Percentiles rank a stretch among this genome's conserved stretches.
These are phyloP conservation scores for Aspergillus costaricaensis DNA, from an alignment of 2,329 filamentous ascomycete species.

Conservation along the genomic window DNA sequence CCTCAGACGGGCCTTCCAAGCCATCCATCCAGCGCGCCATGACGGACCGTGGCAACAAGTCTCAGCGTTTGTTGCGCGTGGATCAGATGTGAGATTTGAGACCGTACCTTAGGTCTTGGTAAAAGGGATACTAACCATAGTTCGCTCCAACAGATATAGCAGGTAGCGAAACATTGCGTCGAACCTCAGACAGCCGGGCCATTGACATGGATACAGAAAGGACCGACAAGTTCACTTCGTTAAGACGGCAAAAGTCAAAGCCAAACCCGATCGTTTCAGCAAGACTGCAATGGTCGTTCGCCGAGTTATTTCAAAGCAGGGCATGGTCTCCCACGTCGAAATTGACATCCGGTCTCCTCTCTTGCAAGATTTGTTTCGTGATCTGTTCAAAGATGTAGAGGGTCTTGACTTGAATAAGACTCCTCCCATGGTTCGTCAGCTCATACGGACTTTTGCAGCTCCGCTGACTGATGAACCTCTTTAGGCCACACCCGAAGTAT, in stretches of 20 bases:
- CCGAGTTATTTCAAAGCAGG: neutral
- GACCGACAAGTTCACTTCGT: neutral
- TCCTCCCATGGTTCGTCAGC: neutral
- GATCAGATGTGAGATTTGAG: slow-evolving; percentile 2
- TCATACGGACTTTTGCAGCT: neutral
- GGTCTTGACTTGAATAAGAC: neutral
- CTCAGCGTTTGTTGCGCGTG: slow-evolving; percentile 3
- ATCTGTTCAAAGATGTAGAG: neutral
- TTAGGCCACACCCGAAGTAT: neutral
- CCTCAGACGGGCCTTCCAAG: neutral
- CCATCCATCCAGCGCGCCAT: neutral
- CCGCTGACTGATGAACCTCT: neutral
- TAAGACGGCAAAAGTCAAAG: neutral
- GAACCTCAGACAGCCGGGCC: neutral
- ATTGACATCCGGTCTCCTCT: slow-evolving; percentile 4
- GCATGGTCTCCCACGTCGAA: slow-evolving; percentile 5
- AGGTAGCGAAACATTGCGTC: neutral
- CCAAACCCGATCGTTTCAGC: slow-evolving; percentile 4
- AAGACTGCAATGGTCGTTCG: slow-evolving; percentile 6
- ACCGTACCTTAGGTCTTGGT: neutral
- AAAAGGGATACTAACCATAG: neutral
- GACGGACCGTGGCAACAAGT: slow-evolving; percentile 3
- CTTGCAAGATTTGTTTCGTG: neutral
- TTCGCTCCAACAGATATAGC: neutral
- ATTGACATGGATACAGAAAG: neutral